Evolutionary conservation across 768 basidiomycete genomes (phyloP).

Genomic region (Clitopilus passeckerianus): DNA sequence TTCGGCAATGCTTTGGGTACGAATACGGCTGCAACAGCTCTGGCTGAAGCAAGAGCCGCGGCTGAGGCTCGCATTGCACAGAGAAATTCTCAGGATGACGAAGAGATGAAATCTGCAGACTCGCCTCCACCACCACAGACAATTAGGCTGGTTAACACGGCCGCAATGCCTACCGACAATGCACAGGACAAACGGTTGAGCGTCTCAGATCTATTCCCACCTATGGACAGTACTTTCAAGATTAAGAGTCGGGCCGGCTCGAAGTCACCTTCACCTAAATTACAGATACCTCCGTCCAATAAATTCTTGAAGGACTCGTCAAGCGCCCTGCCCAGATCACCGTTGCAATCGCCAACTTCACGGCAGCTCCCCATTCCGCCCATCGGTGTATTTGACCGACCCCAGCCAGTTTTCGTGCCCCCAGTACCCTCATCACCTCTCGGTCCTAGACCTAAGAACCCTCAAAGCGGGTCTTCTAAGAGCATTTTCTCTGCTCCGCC

Average conservation of each 20-base stretch:
- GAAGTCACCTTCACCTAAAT: conserved; percentile 18
- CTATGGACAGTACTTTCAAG: conserved; percentile 25
- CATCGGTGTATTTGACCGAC: conserved; percentile 59
- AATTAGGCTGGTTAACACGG: neutral
- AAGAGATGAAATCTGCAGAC: neutral
- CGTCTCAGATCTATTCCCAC: conserved; percentile 54
- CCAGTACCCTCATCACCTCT: conserved; percentile 19
- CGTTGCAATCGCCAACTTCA: conserved; percentile 49
- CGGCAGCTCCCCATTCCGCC: conserved; percentile 29
- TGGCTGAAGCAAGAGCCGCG: conserved; percentile 63
- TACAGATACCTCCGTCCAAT: conserved; percentile 2
- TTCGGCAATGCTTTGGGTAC: conserved; percentile 61
- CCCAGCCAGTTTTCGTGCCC: conserved; percentile 45
- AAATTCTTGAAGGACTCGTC: conserved; percentile 1
- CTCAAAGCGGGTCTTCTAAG: conserved; percentile 32
- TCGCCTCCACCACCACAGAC: conserved; percentile 9
- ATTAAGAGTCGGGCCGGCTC: conserved; percentile 25
- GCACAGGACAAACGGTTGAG: conserved; percentile 38
- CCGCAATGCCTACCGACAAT: neutral
- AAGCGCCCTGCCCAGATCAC: conserved; percentile 43
- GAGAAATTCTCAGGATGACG: conserved; percentile 44
- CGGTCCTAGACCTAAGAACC: conserved; percentile 11
- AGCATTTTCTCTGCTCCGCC: conserved; percentile 20
- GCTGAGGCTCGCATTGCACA: conserved; percentile 70
- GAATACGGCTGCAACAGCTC: conserved; percentile 45